These are phyloP conservation scores for Tricholoma sp. DNA, from an alignment of 768 basidiomycete genomes.

Conservation along the genomic window DNA sequence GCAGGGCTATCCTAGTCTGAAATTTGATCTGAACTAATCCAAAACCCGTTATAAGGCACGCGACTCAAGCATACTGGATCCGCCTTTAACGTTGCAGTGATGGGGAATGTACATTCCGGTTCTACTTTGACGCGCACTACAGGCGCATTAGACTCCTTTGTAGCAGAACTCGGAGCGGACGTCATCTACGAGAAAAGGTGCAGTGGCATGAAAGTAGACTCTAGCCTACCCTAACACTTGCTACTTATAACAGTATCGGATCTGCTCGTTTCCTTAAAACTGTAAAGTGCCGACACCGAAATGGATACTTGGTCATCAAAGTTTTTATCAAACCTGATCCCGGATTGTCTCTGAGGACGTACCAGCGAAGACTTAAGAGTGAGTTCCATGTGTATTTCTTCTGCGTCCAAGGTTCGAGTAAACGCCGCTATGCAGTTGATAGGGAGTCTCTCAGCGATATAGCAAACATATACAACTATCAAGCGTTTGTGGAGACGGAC, in stretches of 20 bases:
- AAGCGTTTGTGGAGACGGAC: constrained; percentile 89
- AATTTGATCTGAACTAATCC: background rate
- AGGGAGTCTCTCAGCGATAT: constrained; percentile 81
- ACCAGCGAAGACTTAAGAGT: constrained; percentile 80
- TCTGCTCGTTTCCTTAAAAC: constrained; percentile 55
- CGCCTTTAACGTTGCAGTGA: constrained; percentile 19
- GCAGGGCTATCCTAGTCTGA: background rate
- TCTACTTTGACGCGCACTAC: constrained; percentile 66
- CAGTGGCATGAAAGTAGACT: background rate
- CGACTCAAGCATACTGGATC: background rate
- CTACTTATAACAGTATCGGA: constrained; percentile 15
- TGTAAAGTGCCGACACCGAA: constrained; percentile 80
- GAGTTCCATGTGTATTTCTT: constrained; percentile 12
- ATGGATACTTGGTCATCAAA: constrained; percentile 86
- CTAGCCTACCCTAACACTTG: background rate
- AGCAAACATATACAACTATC: constrained; percentile 85
- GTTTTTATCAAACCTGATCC: constrained; percentile 96
- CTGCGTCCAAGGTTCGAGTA: background rate
- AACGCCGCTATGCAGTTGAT: constrained; percentile 53
- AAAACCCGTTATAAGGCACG: background rate
- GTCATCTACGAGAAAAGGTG: constrained; percentile 92
- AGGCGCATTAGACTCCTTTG: constrained; percentile 85
- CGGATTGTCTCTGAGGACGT: constrained; percentile 66
- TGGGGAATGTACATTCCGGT: constrained; percentile 79
- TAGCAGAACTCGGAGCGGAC: constrained; percentile 83